Evolutionary conservation across 164 flowering plant species (phyloP).

Genomic region (Buxus sempervirens): DNA sequence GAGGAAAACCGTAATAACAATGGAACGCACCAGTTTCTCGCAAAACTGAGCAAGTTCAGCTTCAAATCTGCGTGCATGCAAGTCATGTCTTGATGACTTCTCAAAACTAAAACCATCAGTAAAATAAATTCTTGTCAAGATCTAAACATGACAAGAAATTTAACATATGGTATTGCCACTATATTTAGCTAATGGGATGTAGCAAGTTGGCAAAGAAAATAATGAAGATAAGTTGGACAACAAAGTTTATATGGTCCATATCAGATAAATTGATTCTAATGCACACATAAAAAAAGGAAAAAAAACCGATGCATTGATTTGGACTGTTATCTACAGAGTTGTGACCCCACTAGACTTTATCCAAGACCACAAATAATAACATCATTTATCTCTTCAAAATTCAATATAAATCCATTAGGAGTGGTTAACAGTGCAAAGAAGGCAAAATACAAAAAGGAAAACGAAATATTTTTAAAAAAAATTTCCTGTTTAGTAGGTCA

Average conservation of each 20-base stretch:
- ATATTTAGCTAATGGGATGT: not conserved
- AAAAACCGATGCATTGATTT: not conserved
- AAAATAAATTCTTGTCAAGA: constrained; percentile 11
- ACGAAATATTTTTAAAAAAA: not conserved
- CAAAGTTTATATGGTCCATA: no score
- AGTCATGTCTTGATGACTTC: constrained; percentile 83
- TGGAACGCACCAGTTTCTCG: constrained; percentile 77
- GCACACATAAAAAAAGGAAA: not conserved
- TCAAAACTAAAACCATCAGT: constrained; percentile 62
- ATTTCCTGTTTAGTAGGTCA: no score
- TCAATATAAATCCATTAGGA: not conserved
- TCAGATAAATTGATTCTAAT: not conserved
- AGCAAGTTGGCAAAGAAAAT: not conserved
- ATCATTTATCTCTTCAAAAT: not conserved
- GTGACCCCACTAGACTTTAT: not conserved
- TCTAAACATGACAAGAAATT: not conserved
- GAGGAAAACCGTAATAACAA: not conserved
- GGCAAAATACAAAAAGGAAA: no score
- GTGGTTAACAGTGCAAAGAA: not conserved
- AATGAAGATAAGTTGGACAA: no score
- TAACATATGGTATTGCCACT: not conserved
- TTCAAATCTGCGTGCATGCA: constrained; percentile 78
- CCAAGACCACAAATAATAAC: not conserved
- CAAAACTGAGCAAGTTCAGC: constrained; percentile 91
- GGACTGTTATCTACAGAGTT: not conserved